A percentile compares a stretch with the other conserved stretches of the same genome.
Conservation (phyloP, 2,329 filamentous ascomycete species). For the Nothopassalora personata region DNA sequence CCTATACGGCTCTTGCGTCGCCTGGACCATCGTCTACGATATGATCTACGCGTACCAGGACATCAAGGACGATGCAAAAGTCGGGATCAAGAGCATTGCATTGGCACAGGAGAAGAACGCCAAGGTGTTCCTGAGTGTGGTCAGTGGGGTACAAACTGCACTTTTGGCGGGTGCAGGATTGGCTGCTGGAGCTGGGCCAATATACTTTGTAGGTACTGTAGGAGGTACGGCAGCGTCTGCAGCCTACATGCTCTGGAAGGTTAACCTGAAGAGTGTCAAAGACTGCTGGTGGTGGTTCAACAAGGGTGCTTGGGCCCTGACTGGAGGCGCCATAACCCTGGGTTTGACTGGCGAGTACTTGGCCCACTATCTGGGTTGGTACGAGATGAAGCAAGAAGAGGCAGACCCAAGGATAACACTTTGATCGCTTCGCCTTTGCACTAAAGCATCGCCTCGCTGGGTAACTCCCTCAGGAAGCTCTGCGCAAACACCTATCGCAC, state of each 20-base stretch:
- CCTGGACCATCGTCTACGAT: slow-evolving; percentile 85
- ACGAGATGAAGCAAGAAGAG: background rate
- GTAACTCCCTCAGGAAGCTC: no score
- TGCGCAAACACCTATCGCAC: no score
- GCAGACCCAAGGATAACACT: background rate
- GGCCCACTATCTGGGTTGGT: slow-evolving; percentile 12
- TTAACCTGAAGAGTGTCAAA: slow-evolving; percentile 51
- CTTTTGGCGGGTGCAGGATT: slow-evolving; percentile 65
- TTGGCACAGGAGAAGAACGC: slow-evolving; percentile 72
- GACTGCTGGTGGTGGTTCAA: slow-evolving; percentile 63
- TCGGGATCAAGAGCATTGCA: slow-evolving; percentile 83
- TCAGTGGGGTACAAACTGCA: slow-evolving; percentile 64
- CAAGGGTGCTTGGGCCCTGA: slow-evolving; percentile 54
- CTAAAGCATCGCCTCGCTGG: no score
- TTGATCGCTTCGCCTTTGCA: background rate
- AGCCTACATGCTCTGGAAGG: slow-evolving; percentile 55
- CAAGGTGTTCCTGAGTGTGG: slow-evolving; percentile 66
- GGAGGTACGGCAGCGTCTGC: slow-evolving; percentile 52
- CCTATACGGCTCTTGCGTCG: slow-evolving; percentile 71
- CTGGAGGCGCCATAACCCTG: slow-evolving; percentile 53
- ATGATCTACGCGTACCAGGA: slow-evolving; percentile 95
- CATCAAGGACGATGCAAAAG: slow-evolving; percentile 76
- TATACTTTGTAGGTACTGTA: slow-evolving; percentile 55
- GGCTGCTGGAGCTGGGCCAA: slow-evolving; percentile 54
- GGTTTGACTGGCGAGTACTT: slow-evolving; percentile 53